phyloP scores from a whole-genome alignment of 1,284 basidiomycete genomes.

The Coniferiporia sulphurascens region DNA sequence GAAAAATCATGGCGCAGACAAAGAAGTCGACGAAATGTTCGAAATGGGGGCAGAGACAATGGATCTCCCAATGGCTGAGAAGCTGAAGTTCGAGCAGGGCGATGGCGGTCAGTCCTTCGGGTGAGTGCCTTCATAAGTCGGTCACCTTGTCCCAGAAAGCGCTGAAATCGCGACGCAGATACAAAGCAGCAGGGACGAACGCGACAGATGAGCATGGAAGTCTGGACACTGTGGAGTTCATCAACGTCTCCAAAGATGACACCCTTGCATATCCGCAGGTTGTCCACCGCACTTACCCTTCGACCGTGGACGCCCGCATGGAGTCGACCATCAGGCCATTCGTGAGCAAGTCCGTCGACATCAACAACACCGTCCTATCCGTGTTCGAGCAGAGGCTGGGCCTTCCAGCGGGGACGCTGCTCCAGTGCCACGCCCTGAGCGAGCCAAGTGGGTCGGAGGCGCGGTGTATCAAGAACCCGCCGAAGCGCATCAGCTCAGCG shows the following conservation, averaged over 20 bases:
- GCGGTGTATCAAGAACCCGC: slow-evolving; percentile 49
- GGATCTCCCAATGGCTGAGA: slow-evolving; percentile 54
- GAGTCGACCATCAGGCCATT: slow-evolving; percentile 47
- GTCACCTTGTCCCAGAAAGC: not conserved
- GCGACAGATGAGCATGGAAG: slow-evolving; percentile 59
- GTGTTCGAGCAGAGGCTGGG: slow-evolving; percentile 55
- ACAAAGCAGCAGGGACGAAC: slow-evolving; percentile 44
- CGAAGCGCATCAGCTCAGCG: slow-evolving; percentile 22
- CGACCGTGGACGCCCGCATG: slow-evolving; percentile 47
- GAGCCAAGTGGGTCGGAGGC: slow-evolving; percentile 57
- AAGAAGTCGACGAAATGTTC: slow-evolving; percentile 55
- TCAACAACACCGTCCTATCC: slow-evolving; percentile 50
- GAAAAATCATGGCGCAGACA: slow-evolving; percentile 56
- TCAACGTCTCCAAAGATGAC: slow-evolving; percentile 67
- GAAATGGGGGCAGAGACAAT: slow-evolving; percentile 54
- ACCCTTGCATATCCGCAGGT: slow-evolving; percentile 49
- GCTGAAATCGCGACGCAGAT: not conserved
- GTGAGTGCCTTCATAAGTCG: slow-evolving; percentile 25
- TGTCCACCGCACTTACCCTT: slow-evolving; percentile 51
- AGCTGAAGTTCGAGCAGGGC: slow-evolving; percentile 62
- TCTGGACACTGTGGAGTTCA: slow-evolving; percentile 55
- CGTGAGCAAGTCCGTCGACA: slow-evolving; percentile 48
- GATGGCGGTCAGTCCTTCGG: slow-evolving; percentile 59
- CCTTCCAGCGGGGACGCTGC: slow-evolving; percentile 46
- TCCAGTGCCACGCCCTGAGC: slow-evolving; percentile 39